Conservation (phyloP, 768 basidiomycete species). For the Pisolithus marmoratus region DNA sequence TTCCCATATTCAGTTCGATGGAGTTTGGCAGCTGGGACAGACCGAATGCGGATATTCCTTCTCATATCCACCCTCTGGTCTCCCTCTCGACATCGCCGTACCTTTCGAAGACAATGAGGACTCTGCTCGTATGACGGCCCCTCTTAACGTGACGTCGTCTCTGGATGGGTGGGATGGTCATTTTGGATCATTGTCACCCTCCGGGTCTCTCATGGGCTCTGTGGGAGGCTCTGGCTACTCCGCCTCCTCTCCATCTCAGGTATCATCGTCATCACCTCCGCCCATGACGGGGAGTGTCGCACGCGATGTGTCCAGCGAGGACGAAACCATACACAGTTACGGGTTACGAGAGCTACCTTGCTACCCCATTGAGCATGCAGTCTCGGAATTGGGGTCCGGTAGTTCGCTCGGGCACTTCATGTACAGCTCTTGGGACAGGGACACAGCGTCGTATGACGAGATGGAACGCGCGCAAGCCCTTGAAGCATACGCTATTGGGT, state of each 20-base stretch:
- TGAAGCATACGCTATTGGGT: conserved; percentile 25
- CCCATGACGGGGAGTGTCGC: background rate
- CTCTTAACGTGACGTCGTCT: conserved; percentile 33
- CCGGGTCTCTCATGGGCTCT: background rate
- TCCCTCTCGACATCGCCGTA: background rate
- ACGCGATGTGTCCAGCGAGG: background rate
- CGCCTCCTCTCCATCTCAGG: background rate
- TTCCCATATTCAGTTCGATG: background rate
- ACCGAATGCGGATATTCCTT: background rate
- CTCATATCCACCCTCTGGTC: background rate
- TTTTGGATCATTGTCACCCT: conserved; percentile 7
- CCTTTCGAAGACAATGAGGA: background rate
- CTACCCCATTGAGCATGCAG: background rate
- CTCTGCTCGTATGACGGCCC: conserved; percentile 16
- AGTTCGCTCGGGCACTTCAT: background rate
- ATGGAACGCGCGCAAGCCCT: conserved; percentile 22
- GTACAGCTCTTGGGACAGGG: conserved; percentile 3
- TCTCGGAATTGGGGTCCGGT: background rate
- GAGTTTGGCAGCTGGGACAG: background rate
- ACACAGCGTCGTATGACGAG: conserved; percentile 11
- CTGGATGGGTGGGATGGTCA: conserved; percentile 37
- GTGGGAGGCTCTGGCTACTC: background rate
- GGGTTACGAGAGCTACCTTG: background rate
- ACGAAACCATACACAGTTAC: background rate
- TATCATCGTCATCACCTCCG: background rate